Evolutionary conservation across 768 basidiomycete genomes (phyloP).

Genomic region (Lentinus brumalis): DNA sequence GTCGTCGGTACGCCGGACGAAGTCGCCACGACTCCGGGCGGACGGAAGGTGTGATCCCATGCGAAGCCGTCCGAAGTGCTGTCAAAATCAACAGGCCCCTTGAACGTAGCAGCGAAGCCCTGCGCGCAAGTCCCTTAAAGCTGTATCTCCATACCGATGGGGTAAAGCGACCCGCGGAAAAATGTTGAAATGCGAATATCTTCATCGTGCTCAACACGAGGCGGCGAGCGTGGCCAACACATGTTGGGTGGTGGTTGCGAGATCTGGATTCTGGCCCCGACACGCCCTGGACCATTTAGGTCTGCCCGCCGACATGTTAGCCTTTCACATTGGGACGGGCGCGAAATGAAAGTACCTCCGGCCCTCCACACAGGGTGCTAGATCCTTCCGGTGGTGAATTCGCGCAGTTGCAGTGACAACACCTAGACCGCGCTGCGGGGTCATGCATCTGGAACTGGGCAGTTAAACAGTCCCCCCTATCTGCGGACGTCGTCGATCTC

Average conservation of each 20-base stretch:
- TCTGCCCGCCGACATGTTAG: slow-evolving; percentile 16
- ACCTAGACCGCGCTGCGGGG: slow-evolving; percentile 9
- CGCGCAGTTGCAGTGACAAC: slow-evolving; percentile 1
- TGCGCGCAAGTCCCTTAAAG: slow-evolving; percentile 11
- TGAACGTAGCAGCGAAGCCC: slow-evolving; percentile 17
- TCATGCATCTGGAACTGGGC: slow-evolving; percentile 22
- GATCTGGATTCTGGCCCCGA: slow-evolving; percentile 22
- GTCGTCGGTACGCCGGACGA: slow-evolving; percentile 21
- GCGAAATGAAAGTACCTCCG: slow-evolving; percentile 18
- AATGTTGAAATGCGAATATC: slow-evolving; percentile 21
- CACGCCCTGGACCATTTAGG: slow-evolving; percentile 15
- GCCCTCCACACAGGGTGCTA: slow-evolving; percentile 7
- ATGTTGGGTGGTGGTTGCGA: slow-evolving; percentile 14
- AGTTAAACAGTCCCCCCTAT: slow-evolving; percentile 12
- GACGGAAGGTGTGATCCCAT: slow-evolving; percentile 15
- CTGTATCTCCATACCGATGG: slow-evolving; percentile 17
- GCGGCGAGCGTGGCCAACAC: slow-evolving; percentile 23
- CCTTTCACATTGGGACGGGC: slow-evolving; percentile 12
- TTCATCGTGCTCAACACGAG: slow-evolving; percentile 27
- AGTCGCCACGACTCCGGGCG: slow-evolving; percentile 13
- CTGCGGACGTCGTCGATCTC: slow-evolving; percentile 1
- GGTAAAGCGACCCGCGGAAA: slow-evolving; percentile 7
- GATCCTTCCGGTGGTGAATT: slow-evolving; percentile 17
- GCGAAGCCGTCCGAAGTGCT: slow-evolving; percentile 13
- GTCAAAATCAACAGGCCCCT: slow-evolving; percentile 16